A percentile compares a stretch with the other conserved stretches of the same genome.
Evolutionary conservation across 495 filamentous ascomycete species (phyloP).

Genomic region (Daldinia grandis): DNA sequence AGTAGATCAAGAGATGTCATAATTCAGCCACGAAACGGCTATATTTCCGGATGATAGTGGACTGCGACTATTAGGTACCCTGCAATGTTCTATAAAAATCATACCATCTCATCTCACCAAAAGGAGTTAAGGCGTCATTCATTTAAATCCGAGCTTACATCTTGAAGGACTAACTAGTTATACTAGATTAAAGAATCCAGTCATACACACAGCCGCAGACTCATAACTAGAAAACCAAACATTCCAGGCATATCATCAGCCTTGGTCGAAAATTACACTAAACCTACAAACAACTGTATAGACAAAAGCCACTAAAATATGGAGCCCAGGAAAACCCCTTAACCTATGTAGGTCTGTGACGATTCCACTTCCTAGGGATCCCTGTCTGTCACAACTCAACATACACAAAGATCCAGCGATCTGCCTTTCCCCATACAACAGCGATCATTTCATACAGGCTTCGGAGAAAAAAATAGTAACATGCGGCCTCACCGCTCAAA

Average conservation of each 20-base stretch:
- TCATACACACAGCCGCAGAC: not conserved
- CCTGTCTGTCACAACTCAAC: slow-evolving; percentile 3
- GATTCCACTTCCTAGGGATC: not conserved
- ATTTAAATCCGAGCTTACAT: slow-evolving; percentile 14
- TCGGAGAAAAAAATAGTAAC: not conserved
- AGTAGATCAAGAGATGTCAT: not conserved
- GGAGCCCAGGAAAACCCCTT: not conserved
- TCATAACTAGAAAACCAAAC: not conserved
- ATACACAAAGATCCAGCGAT: slow-evolving; percentile 6
- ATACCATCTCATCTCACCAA: not conserved
- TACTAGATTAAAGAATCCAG: not conserved
- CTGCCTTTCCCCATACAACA: slow-evolving; percentile 5
- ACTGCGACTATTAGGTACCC: not conserved
- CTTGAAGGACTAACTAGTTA: not conserved
- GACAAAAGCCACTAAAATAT: not conserved
- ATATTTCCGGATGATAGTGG: not conserved
- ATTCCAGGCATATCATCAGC: not conserved
- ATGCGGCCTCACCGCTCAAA: not conserved
- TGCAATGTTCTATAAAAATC: not conserved
- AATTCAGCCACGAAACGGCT: not conserved
- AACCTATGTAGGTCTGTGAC: not conserved
- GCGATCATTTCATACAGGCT: slow-evolving; percentile 5
- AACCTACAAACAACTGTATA: not conserved
- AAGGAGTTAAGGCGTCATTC: not conserved
- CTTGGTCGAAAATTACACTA: not conserved